Conservation (phyloP, 306 rosid species). For the Erythrophleum fordii region DNA sequence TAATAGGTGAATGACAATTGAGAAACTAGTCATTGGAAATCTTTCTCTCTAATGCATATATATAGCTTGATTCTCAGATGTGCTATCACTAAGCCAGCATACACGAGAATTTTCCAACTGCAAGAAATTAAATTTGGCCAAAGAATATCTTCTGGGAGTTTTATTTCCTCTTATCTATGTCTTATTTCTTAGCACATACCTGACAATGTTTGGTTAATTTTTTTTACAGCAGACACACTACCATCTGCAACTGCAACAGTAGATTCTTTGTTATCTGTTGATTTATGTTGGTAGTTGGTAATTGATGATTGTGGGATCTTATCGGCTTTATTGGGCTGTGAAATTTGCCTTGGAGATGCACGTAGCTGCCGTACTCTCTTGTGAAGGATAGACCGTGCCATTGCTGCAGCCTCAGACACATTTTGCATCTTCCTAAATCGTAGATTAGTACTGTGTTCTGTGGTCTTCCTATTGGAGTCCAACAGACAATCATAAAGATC, state of each 20-base stretch:
- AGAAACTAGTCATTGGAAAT: slow-evolving; percentile 3
- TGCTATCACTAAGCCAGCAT: slow-evolving; percentile 1
- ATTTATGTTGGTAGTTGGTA: slow-evolving; percentile 37
- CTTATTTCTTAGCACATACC: slow-evolving; percentile 50
- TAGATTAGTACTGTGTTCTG: slow-evolving; percentile 57
- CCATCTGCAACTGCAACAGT: slow-evolving; percentile 38
- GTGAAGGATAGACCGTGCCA: slow-evolving; percentile 80
- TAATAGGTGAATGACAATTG: slow-evolving; percentile 35
- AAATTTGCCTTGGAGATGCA: slow-evolving; percentile 52
- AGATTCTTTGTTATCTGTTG: slow-evolving; percentile 42
- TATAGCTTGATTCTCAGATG: slow-evolving; percentile 2
- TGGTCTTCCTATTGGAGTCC: slow-evolving; percentile 63
- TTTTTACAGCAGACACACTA: slow-evolving; percentile 46
- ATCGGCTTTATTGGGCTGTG: slow-evolving; percentile 44
- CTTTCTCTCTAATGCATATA: slow-evolving; percentile 18
- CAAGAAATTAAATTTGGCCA: slow-evolving; percentile 18
- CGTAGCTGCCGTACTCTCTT: slow-evolving; percentile 64
- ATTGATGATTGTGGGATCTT: slow-evolving; percentile 43
- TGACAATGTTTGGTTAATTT: slow-evolving; percentile 43
- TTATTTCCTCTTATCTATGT: slow-evolving; percentile 26
- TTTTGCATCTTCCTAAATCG: slow-evolving; percentile 65
- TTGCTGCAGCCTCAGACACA: slow-evolving; percentile 71
- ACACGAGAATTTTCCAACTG: slow-evolving; percentile 12
- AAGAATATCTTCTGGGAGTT: background rate
- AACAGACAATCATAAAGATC: slow-evolving; percentile 63